Base-by-base conservation (phyloP, 768 basidiomycete species). In the Rhizopogon salebrosus region DNA sequence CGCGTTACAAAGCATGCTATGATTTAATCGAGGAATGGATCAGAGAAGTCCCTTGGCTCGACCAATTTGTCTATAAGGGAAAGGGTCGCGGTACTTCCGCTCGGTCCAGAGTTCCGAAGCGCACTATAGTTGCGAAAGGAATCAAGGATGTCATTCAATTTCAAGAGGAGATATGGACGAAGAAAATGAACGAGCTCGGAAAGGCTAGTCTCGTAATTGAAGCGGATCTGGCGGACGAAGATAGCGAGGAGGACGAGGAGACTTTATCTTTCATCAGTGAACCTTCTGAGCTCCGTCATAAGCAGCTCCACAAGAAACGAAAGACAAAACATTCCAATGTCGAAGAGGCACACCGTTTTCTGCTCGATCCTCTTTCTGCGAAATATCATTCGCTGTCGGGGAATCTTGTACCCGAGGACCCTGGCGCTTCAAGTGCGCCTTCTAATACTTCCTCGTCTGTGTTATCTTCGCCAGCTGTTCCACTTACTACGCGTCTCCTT, bases 21-120 rank as follows among this genome's bases (percentile, higher is more conserved):
- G 82, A 86, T 59, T 67, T 78, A 51, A 68, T 90, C 29, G 77
- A 77, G 34, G 69, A 75, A 51, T 82, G 81, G 75, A 78, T 83
- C 24, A 72, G 76, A 45, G 76, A 79, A n/a, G 74, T 92, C 3
- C 86, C 87, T 4, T 92, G 89, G 90, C 71, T 90, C 10, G 76
- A 82, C 55, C 76, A 80, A 41, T 83, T 83, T 55, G 66, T 72
- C 10, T 57, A 54, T 58, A 66, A 76, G 69, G 57, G 54, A 31
- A 67, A 64, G 42, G 63, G 61, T 41, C 62, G 56, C 23, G 58
- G 62, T 37, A 42, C 63, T 22, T 67, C 70, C 41, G 80, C 84
- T 0, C 76, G 83, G 10, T 78, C 84, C 14, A 85, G 82, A 61
- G 69, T 80, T 38, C 69, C 85, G 10, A 85, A 83, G 63, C 77